Base-by-base conservation (phyloP, 2,329 filamentous ascomycete species). In the Chaetoscypha palmicola region DNA sequence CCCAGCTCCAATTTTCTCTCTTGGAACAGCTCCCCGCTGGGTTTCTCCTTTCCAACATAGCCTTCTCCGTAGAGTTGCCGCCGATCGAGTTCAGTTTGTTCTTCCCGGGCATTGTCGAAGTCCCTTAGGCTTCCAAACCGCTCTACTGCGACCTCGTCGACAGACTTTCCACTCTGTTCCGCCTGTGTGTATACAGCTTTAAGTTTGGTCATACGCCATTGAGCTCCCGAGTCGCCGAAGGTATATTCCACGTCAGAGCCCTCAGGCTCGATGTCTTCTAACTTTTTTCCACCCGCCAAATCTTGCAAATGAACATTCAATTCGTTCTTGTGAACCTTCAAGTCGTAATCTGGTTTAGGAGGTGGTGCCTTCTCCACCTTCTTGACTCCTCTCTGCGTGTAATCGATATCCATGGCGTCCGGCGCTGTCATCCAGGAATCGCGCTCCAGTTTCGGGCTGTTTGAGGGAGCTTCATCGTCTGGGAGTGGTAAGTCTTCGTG, bases 371-470 rank as follows among this genome's bases (percentile, higher is more conserved):
- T 68, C 53, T 80, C 79, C 5, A 68, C 62, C 48, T 78, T 79
- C 49, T 74, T 73, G 1, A 66, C 65, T 3, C 68, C 69, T 48
- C 77, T 72, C 59, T 86, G 76, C 39, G 88, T 74, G 62, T 94
- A 95, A 60, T 97, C 90, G 45, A 97, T 72, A 41, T 90, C 83
- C 26, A 94, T 67, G 0, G 83, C 79, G 0, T 86, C 86, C 0
- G 91, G 89, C 0, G 83, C 83, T 47, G 89, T 83, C 92, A 98
- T 98, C 90, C 94, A 98, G 0, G 84, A 78, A 63, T 97, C 92
- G 51, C 94, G 79, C 53, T 81, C 74, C 23, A 48, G 40, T 33
- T 53, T 54, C 9, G 49, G 51, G 11, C 36, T 46, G 49, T 12
- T 49, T 48, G 22, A 57, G 47, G 12, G 60, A 24, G 68, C 67